Evolutionary conservation across 2,329 filamentous ascomycete species (phyloP).

Genomic region (Aspergillus arachidicola): DNA sequence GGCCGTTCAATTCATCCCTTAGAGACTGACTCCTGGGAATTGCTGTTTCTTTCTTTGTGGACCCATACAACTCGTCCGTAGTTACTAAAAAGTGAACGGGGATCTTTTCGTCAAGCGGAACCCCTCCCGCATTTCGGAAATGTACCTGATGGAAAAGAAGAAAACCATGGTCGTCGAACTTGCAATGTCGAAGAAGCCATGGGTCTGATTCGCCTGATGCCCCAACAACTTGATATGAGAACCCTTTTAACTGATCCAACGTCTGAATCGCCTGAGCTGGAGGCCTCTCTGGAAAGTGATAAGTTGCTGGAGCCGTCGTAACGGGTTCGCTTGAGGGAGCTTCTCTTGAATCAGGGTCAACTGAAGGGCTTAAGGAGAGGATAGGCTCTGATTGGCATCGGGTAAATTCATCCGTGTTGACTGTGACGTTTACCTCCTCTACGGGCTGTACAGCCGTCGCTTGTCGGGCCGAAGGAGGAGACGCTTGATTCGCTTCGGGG

Average conservation of each 20-base stretch:
- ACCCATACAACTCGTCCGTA: slow-evolving; percentile 13
- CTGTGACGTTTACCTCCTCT: neutral
- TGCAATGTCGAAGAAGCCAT: slow-evolving; percentile 36
- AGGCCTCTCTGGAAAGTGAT: neutral
- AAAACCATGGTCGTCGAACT: slow-evolving; percentile 32
- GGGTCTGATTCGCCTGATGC: slow-evolving; percentile 35
- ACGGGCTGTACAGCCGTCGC: neutral
- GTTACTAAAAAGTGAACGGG: slow-evolving; percentile 29
- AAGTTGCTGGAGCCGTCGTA: neutral
- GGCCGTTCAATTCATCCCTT: slow-evolving; percentile 11
- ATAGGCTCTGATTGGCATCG: slow-evolving; percentile 2
- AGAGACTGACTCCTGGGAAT: slow-evolving; percentile 1
- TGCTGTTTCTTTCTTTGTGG: slow-evolving; percentile 14
- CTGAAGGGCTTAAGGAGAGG: neutral
- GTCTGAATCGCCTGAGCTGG: slow-evolving; percentile 19
- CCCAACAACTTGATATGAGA: slow-evolving; percentile 29
- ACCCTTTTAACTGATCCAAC: slow-evolving; percentile 27
- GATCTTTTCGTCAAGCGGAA: slow-evolving; percentile 29
- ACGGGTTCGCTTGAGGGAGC: slow-evolving; percentile 7
- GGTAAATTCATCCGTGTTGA: neutral
- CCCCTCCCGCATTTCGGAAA: slow-evolving; percentile 34
- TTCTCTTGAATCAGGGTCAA: neutral
- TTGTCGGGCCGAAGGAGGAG: neutral
- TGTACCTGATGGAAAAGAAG: slow-evolving; percentile 29
- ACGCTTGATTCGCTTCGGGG: neutral